phyloP scores from a whole-genome alignment of 2,329 filamentous ascomycete genomes.

The Alternaria novae-zelandiae region DNA sequence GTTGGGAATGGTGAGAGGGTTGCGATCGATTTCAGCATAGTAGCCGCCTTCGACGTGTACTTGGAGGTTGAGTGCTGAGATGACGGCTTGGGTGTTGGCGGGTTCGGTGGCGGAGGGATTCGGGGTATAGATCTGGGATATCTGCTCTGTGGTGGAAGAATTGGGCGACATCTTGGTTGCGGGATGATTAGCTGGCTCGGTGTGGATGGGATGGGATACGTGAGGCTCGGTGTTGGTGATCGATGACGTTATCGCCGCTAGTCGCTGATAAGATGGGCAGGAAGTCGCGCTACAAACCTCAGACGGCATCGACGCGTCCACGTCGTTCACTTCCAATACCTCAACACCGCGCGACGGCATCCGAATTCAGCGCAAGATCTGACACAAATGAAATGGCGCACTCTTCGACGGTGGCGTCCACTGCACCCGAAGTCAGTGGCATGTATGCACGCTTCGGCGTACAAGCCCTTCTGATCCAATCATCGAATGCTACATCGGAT shows the following conservation, averaged over 20 bases:
- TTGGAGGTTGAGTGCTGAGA: slow-evolving; percentile 47
- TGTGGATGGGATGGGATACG: not conserved
- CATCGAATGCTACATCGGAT: not conserved
- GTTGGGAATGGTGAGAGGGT: slow-evolving; percentile 57
- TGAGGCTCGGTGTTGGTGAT: not conserved
- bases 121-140: not conserved
- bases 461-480: not conserved
- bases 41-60: slow-evolving; percentile 60
- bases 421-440: not conserved
- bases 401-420: not conserved
- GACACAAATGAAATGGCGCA: not conserved
- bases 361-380: not conserved
- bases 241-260: not conserved
- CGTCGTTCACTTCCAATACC: not conserved
- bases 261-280: not conserved
- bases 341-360: not conserved
- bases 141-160: not conserved
- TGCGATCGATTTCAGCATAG: slow-evolving; percentile 57
- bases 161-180: no score
- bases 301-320: not conserved
- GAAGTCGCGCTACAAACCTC: not conserved
- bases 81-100: slow-evolving; percentile 17
- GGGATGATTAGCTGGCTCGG: not conserved
- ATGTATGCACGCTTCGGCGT: not conserved
- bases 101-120: slow-evolving; percentile 13